Evolutionary conservation across 257 asterid species (phyloP).

Genomic region (Ilex asprella): DNA sequence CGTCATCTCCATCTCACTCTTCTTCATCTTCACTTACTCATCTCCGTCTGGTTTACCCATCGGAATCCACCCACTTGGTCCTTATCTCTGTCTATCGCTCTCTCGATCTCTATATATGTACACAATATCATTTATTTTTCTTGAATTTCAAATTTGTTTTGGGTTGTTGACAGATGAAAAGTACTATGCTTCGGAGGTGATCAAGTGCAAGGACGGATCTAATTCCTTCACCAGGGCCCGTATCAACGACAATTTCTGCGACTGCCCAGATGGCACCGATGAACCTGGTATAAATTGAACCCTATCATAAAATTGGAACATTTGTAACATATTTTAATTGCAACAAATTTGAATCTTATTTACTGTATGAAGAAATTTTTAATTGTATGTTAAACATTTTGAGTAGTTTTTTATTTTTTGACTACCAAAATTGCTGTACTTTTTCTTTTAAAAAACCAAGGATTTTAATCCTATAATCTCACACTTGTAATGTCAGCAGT

Average conservation of each 20-base stretch:
- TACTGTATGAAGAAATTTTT: neutral
- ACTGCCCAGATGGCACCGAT: slow-evolving; percentile 86
- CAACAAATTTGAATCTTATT: neutral
- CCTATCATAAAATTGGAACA: neutral
- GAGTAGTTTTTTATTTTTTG: too few relatives aligned
- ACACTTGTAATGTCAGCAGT: too few relatives aligned
- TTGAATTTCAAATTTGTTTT: slow-evolving; percentile 1
- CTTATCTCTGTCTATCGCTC: slow-evolving; percentile 9
- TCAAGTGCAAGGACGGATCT: slow-evolving; percentile 81
- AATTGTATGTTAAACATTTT: neutral
- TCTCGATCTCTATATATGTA: neutral
- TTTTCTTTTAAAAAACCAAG: too few relatives aligned
- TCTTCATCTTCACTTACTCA: slow-evolving; percentile 19
- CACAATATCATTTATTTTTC: neutral
- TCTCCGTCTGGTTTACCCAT: slow-evolving; percentile 27
- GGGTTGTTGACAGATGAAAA: slow-evolving; percentile 51
- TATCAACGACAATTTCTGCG: slow-evolving; percentile 80
- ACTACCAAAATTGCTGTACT: too few relatives aligned
- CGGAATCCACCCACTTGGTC: slow-evolving; percentile 81
- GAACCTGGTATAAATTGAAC: slow-evolving; percentile 60
- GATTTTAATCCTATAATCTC: too few relatives aligned
- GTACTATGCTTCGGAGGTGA: slow-evolving; percentile 49
- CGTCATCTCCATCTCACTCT: slow-evolving; percentile 2
- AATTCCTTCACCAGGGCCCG: slow-evolving; percentile 63
- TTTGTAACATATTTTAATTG: neutral